Conservation (phyloP, 202 grass and related monocot genomes). For the Setaria italica region DNA sequence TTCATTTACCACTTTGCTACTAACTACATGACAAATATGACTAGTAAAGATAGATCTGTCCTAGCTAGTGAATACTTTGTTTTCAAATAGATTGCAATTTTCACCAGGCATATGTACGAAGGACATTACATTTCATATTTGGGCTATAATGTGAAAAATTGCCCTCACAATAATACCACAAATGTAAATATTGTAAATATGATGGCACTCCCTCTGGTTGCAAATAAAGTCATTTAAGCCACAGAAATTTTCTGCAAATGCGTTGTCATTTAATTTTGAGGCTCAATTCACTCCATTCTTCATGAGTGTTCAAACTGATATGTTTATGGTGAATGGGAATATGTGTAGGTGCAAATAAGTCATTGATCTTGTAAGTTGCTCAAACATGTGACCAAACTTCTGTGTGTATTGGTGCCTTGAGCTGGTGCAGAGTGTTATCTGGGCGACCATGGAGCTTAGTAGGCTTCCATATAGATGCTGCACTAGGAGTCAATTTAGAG, state of each 20-base stretch:
- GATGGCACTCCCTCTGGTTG: not conserved
- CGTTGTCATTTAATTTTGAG: slow-evolving; percentile 1
- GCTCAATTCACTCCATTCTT: slow-evolving; percentile 1
- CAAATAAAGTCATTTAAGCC: slow-evolving; percentile 13
- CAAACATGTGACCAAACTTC: not conserved
- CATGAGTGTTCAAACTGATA: not conserved
- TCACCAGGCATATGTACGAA: not conserved
- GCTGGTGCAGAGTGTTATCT: not conserved
- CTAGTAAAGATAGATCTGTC: slow-evolving; percentile 12
- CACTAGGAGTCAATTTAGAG: not conserved
- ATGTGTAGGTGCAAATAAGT: not conserved
- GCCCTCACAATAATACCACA: not conserved
- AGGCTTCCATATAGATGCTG: slow-evolving; percentile 9
- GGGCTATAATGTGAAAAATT: not conserved
- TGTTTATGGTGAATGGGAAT: slow-evolving; percentile 5
- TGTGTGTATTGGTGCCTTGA: not conserved
- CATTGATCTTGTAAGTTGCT: not conserved
- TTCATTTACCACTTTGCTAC: slow-evolving; percentile 27
- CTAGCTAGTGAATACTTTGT: not conserved
- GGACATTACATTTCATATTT: not conserved
- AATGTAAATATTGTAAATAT: not conserved
- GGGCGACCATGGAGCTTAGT: not conserved
- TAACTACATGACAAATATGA: slow-evolving; percentile 14
- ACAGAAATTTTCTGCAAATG: not conserved
- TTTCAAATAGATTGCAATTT: slow-evolving; percentile 14